Evolutionary conservation across 106 monocot species (phyloP).

Genomic region (Platanthera zijinensis): DNA sequence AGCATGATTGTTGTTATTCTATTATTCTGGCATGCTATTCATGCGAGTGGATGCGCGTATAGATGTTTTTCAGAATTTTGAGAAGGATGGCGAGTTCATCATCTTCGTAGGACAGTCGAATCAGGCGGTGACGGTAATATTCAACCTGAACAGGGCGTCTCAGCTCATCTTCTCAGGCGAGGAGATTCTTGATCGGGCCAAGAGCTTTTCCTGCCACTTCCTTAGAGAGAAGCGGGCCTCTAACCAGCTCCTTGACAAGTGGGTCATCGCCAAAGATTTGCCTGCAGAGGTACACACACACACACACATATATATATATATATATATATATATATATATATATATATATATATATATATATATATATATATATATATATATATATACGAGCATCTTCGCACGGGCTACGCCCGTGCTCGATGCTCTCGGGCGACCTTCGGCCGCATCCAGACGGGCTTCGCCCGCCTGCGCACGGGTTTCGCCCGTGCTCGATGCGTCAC

Average conservation of each 20-base stretch:
- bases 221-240: constrained; percentile 49
- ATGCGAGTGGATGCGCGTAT: background rate
- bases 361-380: too few species aligned
- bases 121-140: constrained; percentile 78
- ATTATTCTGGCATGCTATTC: too few species aligned
- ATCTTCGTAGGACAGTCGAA: constrained; percentile 77
- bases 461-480: too few species aligned
- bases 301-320: too few species aligned
- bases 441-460: too few species aligned
- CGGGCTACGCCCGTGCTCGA: too few species aligned
- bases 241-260: constrained; percentile 58
- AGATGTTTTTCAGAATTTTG: constrained; percentile 72
- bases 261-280: constrained; percentile 90
- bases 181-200: constrained; percentile 47
- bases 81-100: constrained; percentile 75
- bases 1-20: too few species aligned
- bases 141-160: constrained; percentile 78
- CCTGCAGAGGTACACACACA: constrained; percentile 70
- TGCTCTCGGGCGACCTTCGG: too few species aligned
- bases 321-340: too few species aligned
- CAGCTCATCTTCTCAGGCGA: constrained; percentile 54
- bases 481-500: too few species aligned
- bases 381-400: too few species aligned
- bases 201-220: constrained; percentile 44
- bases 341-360: too few species aligned